A percentile compares a stretch with the other conserved stretches of the same genome.
These are phyloP conservation scores for Sideroxylon spinosum DNA, from an alignment of 179 eudicot species.

Conservation along the genomic window DNA sequence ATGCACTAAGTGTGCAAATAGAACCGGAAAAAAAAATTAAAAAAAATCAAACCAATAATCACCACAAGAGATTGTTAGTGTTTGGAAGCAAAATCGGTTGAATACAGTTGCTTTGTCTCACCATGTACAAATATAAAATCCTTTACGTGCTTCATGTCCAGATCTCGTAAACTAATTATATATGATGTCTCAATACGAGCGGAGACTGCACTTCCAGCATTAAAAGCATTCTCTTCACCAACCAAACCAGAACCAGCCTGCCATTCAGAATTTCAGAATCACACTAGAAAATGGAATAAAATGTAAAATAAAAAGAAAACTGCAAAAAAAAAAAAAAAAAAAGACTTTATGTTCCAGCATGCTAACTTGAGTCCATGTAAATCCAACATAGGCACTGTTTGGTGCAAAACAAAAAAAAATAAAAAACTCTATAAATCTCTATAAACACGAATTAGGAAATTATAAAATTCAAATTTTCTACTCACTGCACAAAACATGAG, in stretches of 20 bases:
- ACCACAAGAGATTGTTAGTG: neutral
- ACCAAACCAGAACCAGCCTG: constrained; percentile 84
- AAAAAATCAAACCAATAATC: constrained; percentile 16
- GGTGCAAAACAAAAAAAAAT: no score
- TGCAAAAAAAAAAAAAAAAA: neutral
- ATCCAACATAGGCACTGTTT: no score
- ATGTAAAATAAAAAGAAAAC: neutral
- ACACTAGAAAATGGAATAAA: neutral
- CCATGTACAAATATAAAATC: constrained; percentile 89
- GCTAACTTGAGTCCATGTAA: neutral
- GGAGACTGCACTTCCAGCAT: constrained; percentile 50
- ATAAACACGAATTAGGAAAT: no score
- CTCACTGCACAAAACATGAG: no score
- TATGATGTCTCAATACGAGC: constrained; percentile 86
- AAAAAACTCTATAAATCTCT: no score
- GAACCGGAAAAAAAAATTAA: no score
- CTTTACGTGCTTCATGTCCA: constrained; percentile 89
- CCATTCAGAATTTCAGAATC: constrained; percentile 20
- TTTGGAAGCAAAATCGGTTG: constrained; percentile 1
- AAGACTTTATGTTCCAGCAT: neutral
- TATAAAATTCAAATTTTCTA: no score
- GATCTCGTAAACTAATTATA: constrained; percentile 61
- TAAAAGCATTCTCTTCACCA: constrained; percentile 63
- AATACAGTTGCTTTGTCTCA: constrained; percentile 28
- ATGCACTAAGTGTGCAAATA: neutral